Base-by-base conservation (phyloP, 2,329 filamentous ascomycete genomes). In the Fusarium goolgardi region DNA sequence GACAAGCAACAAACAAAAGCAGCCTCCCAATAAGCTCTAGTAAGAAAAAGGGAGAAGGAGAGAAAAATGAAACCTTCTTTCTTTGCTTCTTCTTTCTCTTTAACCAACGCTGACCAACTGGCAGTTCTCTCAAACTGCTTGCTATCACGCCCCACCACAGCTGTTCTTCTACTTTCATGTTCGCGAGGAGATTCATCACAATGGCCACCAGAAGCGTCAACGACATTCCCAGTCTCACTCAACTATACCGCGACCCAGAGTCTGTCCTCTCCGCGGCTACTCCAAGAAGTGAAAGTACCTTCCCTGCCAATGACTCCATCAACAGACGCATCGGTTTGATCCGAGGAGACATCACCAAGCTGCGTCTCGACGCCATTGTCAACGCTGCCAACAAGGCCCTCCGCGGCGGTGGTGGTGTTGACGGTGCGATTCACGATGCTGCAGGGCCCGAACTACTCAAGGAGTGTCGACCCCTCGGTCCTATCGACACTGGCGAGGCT, bases 371-470 rank as follows among this genome's bases (percentile, higher is more conserved):
- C 75, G 91, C 91, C 67, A 96, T 97, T 71, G 94, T 98, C 77
- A 98, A 98, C 77, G 95, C 96, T 1, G 95, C 96, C 44, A 98
- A 98, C 78, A 80, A 79, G 12, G 85, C 85, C 3, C 87, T 98
- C 1, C 84, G 91, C 1, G 94, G 94, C 55, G 96, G 96, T 54
- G 93, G 94, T n/a, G 96, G 96, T 35, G 94, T 98, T 18, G 91
- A 94, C 75, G 91, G 91, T 40, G 91, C 94, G 29, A 97, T 98
- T 72, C 96, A 98, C 77, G 79, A 85, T 31, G 93, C 91, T 40
- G 95, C 96, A 1, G 96, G 96, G 0, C 86, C 81, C 0, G 78
- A 78, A 0, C 86, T 98, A 1, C 68, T 89, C 21, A 75, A 82
- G 11, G 95, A 96, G 81, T 97, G 95, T 78, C 78, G 81, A n/a